Percentiles rank a stretch among this genome's conserved stretches.
phyloP scores from a whole-genome alignment of 140 eudicot genomes.

The Anethum foeniculum region DNA sequence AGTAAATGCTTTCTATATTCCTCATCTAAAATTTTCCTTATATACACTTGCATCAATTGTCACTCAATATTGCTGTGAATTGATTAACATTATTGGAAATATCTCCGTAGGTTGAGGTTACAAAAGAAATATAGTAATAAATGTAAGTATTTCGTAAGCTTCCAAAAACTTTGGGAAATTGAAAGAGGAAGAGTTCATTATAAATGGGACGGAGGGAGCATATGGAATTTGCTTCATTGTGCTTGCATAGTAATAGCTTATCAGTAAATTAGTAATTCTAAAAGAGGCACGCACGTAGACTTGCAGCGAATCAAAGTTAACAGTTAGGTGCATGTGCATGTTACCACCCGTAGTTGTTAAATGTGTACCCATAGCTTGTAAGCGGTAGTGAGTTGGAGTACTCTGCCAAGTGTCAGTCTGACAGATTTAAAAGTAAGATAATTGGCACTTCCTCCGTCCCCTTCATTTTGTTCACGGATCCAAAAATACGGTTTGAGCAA shows the following conservation, averaged over 20 bases:
- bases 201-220: background rate
- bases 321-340: background rate
- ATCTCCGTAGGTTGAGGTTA: background rate
- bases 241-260: background rate
- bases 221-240: background rate
- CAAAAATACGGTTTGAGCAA: no score
- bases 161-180: background rate
- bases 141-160: background rate
- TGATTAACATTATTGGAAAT: background rate
- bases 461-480: no score
- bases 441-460: no score
- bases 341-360: background rate
- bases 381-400: background rate
- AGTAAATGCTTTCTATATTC: background rate
- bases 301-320: background rate
- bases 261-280: background rate
- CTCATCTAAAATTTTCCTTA: background rate
- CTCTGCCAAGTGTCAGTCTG: background rate
- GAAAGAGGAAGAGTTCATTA: background rate
- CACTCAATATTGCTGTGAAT: background rate
- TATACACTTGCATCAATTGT: background rate
- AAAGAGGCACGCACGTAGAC: background rate
- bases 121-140: background rate
- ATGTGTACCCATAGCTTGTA: no score
- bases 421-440: background rate